Evolutionary conservation across 1,139 yeast species (phyloP), one percentile per base, ranked within the genome.

Genomic region (Scheffersomyces insectosa): DNA sequence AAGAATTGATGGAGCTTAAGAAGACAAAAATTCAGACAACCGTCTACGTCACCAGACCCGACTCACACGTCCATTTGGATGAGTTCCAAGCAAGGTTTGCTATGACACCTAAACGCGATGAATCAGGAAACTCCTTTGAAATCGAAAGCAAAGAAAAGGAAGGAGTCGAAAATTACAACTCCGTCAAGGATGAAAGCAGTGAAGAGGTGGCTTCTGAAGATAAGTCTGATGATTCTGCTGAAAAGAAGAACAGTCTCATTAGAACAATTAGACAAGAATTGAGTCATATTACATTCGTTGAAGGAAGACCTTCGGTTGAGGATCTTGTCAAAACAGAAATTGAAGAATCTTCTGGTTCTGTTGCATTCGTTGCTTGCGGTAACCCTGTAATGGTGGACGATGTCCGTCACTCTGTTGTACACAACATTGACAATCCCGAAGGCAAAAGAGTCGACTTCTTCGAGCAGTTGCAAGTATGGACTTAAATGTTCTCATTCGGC

Each of bases 311-410:
- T 4, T 40, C 45, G 12, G 52, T 64, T 37, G 57, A 55, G 9
- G 47, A 40, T 2, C 38, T 57, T 2, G 56, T 64, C 2, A 42
- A 47, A 14, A 32, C 45, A 8, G 66, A 64, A 46, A 54, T 61
- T 11, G 42, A 42, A 11, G 49, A 54, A 29, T 47, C 64, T 13
- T 54, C 52, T 40, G 61, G 61, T 3, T 48, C 63, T 9, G 54
- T 60, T 28, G 65, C 65, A 2, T 62, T 63, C 36, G 55, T 62
- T n/a, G 60, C 65, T 5, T 63, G 68, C 48, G 68, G 68, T 9
- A 66, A 63, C 44, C 66, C 68, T 6, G 46, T 50, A 4, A 62
- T 63, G 67, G 66, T 63, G 33, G 68, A 63, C 44, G 68, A 63
- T 43, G 48, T 63, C 40, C 52, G 75, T 44, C 59, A 59, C 8